A percentile compares a stretch with the other conserved stretches of the same genome.
These are phyloP conservation scores for Erythrophleum ivorense DNA, from an alignment of 331 rosid genomes.

Conservation along the genomic window DNA sequence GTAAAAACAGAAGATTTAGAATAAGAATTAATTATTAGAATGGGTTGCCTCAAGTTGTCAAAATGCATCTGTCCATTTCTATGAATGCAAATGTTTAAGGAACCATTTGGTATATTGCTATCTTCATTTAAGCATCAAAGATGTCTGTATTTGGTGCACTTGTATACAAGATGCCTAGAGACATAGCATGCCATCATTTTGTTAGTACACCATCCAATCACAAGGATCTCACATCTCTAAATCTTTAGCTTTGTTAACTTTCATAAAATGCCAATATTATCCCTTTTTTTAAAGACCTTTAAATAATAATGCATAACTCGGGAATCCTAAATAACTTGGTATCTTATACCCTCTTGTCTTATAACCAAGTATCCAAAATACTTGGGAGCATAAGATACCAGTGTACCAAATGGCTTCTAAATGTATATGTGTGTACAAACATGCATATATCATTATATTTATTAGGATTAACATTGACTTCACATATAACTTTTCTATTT, in stretches of 20 bases:
- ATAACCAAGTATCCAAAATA: not conserved
- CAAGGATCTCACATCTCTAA: not conserved
- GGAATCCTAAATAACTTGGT: not conserved
- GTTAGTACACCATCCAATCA: not conserved
- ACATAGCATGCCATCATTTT: not conserved
- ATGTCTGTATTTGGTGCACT: not conserved
- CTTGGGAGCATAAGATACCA: not conserved
- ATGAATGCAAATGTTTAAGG: constrained; percentile 24
- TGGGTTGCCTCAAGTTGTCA: constrained; percentile 16
- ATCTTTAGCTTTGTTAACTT: not conserved
- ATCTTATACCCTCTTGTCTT: not conserved
- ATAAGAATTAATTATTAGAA: constrained; percentile 21
- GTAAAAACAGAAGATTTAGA: constrained; percentile 17
- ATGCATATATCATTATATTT: constrained; percentile 5
- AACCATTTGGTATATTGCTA: not conserved
- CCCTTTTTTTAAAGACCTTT: not conserved
- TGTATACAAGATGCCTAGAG: not conserved
- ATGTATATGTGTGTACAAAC: constrained; percentile 7
- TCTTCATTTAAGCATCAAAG: not conserved
- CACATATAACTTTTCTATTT: constrained; percentile 10
- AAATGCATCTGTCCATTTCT: constrained; percentile 3
- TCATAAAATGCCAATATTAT: not conserved
- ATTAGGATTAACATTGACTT: not conserved
- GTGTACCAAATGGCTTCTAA: constrained; percentile 2
- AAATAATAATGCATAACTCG: not conserved